A percentile compares a stretch with the other conserved stretches of the same genome.
Conservation (phyloP, 352 stramenopile genomes). For the Globisporangium acanthophoron region DNA sequence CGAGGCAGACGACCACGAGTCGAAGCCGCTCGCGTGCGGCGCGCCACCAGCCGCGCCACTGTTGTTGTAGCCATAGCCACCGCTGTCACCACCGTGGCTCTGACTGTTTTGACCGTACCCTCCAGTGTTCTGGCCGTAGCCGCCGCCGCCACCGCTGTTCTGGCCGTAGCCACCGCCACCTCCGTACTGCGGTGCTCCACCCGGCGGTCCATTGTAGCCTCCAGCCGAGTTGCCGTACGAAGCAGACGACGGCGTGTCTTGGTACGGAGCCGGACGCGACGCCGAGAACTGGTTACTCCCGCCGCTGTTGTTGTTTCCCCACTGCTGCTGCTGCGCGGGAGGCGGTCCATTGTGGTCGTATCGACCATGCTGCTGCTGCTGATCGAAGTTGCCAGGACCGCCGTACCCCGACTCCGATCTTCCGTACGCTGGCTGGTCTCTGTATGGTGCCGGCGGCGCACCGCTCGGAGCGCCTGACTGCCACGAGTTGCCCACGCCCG, state of each 20-base stretch:
- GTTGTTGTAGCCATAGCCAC: constrained; percentile 26
- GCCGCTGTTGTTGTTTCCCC: constrained; percentile 25
- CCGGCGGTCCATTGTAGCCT: constrained; percentile 14
- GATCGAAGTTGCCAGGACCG: constrained; percentile 11
- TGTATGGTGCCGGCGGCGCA: constrained; percentile 5
- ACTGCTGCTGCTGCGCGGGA: constrained; percentile 24
- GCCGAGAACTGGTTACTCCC: constrained; percentile 12
- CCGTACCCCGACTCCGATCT: constrained; percentile 4
- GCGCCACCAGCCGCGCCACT: not conserved
- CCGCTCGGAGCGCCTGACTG: constrained; percentile 13
- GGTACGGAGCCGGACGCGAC: constrained; percentile 51
- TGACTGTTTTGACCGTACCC: constrained; percentile 18
- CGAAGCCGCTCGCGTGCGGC: constrained; percentile 32
- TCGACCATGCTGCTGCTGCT: constrained; percentile 10
- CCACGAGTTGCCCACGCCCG: constrained; percentile 14
- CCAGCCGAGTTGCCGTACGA: constrained; percentile 18
- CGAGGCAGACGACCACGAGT: constrained; percentile 44
- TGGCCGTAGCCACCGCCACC: constrained; percentile 9
- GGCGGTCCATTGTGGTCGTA: constrained; percentile 7
- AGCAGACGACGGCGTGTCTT: constrained; percentile 31
- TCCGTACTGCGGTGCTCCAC: constrained; percentile 10
- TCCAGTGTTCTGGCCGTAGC: constrained; percentile 16
- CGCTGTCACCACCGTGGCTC: not conserved
- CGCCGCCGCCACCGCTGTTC: constrained; percentile 4
- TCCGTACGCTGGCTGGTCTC: constrained; percentile 12